Conservation (phyloP, 176 grass and related monocot genomes). For the Hordeum marinum region DNA sequence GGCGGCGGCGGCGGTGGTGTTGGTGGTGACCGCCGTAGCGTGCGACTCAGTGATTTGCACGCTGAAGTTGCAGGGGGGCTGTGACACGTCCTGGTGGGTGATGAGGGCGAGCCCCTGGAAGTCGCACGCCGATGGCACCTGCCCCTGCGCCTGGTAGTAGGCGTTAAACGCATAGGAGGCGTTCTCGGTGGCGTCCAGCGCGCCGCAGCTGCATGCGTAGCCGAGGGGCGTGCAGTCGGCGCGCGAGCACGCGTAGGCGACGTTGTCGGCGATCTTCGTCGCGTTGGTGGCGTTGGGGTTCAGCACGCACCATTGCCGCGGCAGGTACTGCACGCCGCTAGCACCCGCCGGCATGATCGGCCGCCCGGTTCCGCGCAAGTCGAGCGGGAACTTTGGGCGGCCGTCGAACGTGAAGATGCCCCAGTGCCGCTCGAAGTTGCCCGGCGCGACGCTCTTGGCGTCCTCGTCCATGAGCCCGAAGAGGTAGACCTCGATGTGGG, state of each 20-base stretch:
- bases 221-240: constrained; percentile 70
- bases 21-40: neutral
- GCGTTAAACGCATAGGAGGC: constrained; percentile 78
- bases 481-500: constrained; percentile 42
- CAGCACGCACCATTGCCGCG: constrained; percentile 57
- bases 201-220: constrained; percentile 49
- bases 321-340: constrained; percentile 51
- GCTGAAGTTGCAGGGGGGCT: constrained; percentile 31
- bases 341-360: constrained; percentile 24
- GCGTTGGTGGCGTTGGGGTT: constrained; percentile 11
- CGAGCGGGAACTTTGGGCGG: constrained; percentile 43
- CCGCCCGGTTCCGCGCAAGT: constrained; percentile 31
- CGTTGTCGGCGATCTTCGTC: constrained; percentile 21
- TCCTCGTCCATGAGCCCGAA: constrained; percentile 69
- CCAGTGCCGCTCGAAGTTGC: constrained; percentile 73
- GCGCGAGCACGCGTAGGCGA: constrained; percentile 44
- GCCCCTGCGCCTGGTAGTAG: constrained; percentile 65
- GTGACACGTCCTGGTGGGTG: constrained; percentile 41
- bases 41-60: constrained; percentile 28
- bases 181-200: constrained; percentile 28
- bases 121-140: constrained; percentile 49
- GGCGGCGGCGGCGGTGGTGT: neutral
- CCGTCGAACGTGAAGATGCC: constrained; percentile 78
- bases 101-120: constrained; percentile 57
- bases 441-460: constrained; percentile 53